A percentile compares a stretch with the other conserved stretches of the same genome.
These are phyloP conservation scores for Cercospora beticola DNA, from an alignment of 2,329 filamentous ascomycete genomes.

Conservation along the genomic window DNA sequence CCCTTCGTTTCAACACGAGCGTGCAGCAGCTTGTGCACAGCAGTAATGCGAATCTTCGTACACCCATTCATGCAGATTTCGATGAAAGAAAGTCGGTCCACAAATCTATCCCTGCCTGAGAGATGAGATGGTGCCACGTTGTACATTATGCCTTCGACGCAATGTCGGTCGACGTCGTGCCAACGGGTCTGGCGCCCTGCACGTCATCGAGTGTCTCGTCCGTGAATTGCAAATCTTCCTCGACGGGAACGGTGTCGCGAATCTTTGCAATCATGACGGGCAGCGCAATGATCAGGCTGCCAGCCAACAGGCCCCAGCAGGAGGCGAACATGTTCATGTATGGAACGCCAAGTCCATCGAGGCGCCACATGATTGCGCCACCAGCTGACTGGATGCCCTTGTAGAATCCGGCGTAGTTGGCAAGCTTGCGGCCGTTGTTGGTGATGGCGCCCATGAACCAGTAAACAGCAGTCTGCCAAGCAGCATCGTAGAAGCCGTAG, in stretches of 20 bases:
- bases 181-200: constrained; percentile 24
- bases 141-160: constrained; percentile 19
- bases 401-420: constrained; percentile 89
- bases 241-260: constrained; percentile 74
- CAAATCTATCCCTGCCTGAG: constrained; percentile 17
- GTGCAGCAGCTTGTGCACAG: constrained; percentile 4
- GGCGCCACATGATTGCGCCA: constrained; percentile 70
- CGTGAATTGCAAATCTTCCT: constrained; percentile 80
- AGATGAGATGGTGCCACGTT: constrained; percentile 18
- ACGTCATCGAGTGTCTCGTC: constrained; percentile 80
- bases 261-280: constrained; percentile 79
- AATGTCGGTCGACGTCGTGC: constrained; percentile 15
- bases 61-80: constrained; percentile 10
- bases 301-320: constrained; percentile 74
- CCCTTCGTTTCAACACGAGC: constrained; percentile 2
- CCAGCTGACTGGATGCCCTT: constrained; percentile 89
- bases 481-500: constrained; percentile 84
- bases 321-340: constrained; percentile 72
- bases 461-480: constrained; percentile 88
- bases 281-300: constrained; percentile 71
- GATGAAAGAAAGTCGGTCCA: background rate
- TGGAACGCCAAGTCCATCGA: constrained; percentile 62
- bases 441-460: constrained; percentile 95
- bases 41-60: constrained; percentile 1
- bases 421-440: constrained; percentile 87